A percentile compares a stretch with the other conserved stretches of the same genome.
phyloP scores from a whole-genome alignment of 129 eudicot species.

The Flaveria trinervia region DNA sequence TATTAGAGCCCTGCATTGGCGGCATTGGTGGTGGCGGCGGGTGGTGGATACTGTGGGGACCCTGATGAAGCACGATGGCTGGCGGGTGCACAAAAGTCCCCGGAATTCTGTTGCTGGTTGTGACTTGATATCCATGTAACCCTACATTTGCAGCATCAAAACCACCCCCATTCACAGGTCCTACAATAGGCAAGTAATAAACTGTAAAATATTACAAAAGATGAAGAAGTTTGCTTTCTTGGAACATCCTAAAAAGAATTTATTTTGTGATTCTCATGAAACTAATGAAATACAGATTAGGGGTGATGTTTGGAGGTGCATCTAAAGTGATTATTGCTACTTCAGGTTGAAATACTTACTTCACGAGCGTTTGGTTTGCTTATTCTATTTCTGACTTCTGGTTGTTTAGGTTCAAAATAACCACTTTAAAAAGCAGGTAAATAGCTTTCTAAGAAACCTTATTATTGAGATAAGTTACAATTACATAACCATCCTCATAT shows the following conservation, averaged over 20 bases:
- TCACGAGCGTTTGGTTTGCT: not conserved
- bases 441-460: too few relatives aligned
- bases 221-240: not conserved
- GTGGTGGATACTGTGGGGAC: slow-evolving; percentile 55
- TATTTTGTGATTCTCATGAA: slow-evolving; percentile 4
- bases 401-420: too few relatives aligned
- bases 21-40: slow-evolving; percentile 52
- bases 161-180: slow-evolving; percentile 50
- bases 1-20: slow-evolving; percentile 58
- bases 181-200: slow-evolving; percentile 34
- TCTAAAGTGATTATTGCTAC: slow-evolving; percentile 3
- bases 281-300: slow-evolving; percentile 11
- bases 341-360: not conserved
- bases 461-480: too few relatives aligned
- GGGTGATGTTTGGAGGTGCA: not conserved
- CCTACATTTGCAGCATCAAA: slow-evolving; percentile 51
- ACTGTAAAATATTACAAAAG: slow-evolving; percentile 4
- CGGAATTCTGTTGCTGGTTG: slow-evolving; percentile 48
- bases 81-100: slow-evolving; percentile 49
- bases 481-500: too few relatives aligned
- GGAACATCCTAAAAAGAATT: not conserved
- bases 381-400: too few relatives aligned
- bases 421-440: too few relatives aligned
- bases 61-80: slow-evolving; percentile 51
- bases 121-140: slow-evolving; percentile 64